These are phyloP conservation scores for Emmonsiellopsis sp. DNA, from an alignment of 2,329 filamentous ascomycete species.

Conservation along the genomic window DNA sequence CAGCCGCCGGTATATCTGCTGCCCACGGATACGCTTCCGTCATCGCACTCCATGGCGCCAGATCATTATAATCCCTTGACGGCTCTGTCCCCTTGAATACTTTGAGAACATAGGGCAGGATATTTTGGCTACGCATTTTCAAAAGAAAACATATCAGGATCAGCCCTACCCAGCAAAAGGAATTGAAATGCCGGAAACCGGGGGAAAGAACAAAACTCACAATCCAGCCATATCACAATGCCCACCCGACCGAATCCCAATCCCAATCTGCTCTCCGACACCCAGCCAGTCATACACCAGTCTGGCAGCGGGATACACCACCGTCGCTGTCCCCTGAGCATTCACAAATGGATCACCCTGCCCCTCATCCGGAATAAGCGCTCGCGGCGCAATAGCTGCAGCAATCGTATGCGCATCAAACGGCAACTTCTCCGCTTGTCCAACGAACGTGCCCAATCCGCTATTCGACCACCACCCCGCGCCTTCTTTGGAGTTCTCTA, in stretches of 20 bases:
- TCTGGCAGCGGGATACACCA: slow-evolving; percentile 26
- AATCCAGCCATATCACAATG: slow-evolving; percentile 44
- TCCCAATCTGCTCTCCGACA: slow-evolving; percentile 29
- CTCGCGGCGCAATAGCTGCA: slow-evolving; percentile 25
- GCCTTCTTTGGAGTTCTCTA: slow-evolving; percentile 34
- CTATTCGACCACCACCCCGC: slow-evolving; percentile 27
- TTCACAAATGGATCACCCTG: slow-evolving; percentile 40
- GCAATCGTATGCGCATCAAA: slow-evolving; percentile 30
- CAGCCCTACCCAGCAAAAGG: not conserved
- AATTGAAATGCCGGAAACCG: slow-evolving; percentile 6
- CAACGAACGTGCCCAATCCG: slow-evolving; percentile 26
- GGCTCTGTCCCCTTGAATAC: slow-evolving; percentile 39
- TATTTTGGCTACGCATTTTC: slow-evolving; percentile 25
- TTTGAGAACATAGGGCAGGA: slow-evolving; percentile 42
- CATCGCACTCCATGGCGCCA: slow-evolving; percentile 38
- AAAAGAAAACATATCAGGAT: not conserved
- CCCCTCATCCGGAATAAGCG: slow-evolving; percentile 25
- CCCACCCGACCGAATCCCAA: slow-evolving; percentile 39
- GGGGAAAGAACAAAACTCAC: slow-evolving; percentile 22
- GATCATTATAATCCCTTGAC: slow-evolving; percentile 38
- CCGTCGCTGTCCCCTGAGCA: slow-evolving; percentile 38
- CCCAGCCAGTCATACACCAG: slow-evolving; percentile 26
- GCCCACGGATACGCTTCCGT: slow-evolving; percentile 41
- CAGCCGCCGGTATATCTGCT: slow-evolving; percentile 25
- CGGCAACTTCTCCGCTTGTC: slow-evolving; percentile 22